Evolutionary conservation across 2,329 filamentous ascomycete species (phyloP).

Genomic region (Cucurbitaria berberidis): DNA sequence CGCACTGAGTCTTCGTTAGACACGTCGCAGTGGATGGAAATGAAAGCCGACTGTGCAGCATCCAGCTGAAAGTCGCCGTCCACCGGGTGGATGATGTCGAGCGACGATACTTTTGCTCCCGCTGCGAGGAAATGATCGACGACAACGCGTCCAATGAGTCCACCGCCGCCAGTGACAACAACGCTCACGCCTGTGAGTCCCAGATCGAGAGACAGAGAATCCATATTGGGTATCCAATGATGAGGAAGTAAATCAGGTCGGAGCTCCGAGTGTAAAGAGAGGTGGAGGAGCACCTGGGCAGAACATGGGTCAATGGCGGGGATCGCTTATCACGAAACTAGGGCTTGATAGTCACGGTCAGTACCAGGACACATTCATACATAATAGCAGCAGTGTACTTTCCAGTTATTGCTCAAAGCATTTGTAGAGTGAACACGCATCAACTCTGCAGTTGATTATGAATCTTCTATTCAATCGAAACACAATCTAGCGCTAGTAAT

Average conservation of each 20-base stretch:
- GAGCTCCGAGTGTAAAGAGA: background rate
- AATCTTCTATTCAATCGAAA: background rate
- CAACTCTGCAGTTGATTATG: no score
- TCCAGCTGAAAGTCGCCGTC: background rate
- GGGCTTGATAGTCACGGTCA: background rate
- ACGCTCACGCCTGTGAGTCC: slow-evolving; percentile 49
- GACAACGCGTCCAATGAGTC: slow-evolving; percentile 50
- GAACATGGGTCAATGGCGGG: background rate
- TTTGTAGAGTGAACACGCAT: background rate
- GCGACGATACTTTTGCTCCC: slow-evolving; percentile 50
- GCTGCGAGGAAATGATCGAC: slow-evolving; percentile 52
- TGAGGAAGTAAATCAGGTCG: background rate
- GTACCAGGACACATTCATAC: background rate
- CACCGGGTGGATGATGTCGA: slow-evolving; percentile 37
- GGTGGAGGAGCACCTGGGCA: background rate
- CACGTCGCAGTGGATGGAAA: slow-evolving; percentile 44
- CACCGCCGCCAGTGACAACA: slow-evolving; percentile 51
- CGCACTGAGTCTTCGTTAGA: slow-evolving; percentile 43
- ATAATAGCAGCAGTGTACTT: no score
- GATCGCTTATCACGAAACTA: background rate
- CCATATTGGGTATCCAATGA: slow-evolving; percentile 6
- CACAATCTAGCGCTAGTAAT: background rate
- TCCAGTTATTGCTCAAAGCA: no score
- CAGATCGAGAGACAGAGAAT: slow-evolving; percentile 32
- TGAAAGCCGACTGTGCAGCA: slow-evolving; percentile 2